phyloP scores from a whole-genome alignment of 2,329 filamentous ascomycete genomes.

The Venturia effusa region DNA sequence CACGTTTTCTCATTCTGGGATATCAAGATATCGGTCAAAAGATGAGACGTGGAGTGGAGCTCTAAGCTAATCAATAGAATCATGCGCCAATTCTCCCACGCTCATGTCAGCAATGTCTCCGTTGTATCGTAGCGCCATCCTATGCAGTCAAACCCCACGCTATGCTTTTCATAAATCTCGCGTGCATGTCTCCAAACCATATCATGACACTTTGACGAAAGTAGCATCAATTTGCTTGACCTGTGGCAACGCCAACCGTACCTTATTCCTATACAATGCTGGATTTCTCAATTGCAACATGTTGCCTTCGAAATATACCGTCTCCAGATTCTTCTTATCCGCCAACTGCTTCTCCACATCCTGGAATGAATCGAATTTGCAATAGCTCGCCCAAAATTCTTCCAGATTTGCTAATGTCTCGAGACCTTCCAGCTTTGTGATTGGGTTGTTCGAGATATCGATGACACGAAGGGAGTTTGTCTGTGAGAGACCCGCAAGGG shows the following conservation, averaged over 20 bases:
- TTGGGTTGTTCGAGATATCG: constrained; percentile 82
- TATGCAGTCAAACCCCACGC: not conserved
- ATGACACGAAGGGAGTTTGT: constrained; percentile 54
- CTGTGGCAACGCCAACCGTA: constrained; percentile 76
- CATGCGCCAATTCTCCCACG: not conserved
- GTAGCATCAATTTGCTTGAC: constrained; percentile 89
- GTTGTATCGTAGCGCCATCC: not conserved
- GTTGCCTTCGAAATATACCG: constrained; percentile 95
- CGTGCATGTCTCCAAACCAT: not conserved
- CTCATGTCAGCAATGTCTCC: not conserved
- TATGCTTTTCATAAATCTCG: not conserved
- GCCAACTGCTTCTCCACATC: constrained; percentile 70
- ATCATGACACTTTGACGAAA: constrained; percentile 9
- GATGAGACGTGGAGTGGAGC: too few species aligned
- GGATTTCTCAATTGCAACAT: constrained; percentile 69
- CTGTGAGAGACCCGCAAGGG: constrained; percentile 54
- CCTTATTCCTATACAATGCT: constrained; percentile 90
- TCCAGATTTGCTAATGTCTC: constrained; percentile 60
- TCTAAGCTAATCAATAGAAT: too few species aligned
- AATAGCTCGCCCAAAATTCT: constrained; percentile 92
- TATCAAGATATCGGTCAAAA: too few species aligned
- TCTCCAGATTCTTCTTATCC: constrained; percentile 70
- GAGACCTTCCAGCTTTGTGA: constrained; percentile 64
- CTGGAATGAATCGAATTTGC: constrained; percentile 65
- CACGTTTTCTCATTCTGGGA: too few species aligned